Evolutionary conservation across 2,329 filamentous ascomycete genomes (phyloP), one percentile per base, ranked within the genome.

Genomic region (Ceratocystis destructans): DNA sequence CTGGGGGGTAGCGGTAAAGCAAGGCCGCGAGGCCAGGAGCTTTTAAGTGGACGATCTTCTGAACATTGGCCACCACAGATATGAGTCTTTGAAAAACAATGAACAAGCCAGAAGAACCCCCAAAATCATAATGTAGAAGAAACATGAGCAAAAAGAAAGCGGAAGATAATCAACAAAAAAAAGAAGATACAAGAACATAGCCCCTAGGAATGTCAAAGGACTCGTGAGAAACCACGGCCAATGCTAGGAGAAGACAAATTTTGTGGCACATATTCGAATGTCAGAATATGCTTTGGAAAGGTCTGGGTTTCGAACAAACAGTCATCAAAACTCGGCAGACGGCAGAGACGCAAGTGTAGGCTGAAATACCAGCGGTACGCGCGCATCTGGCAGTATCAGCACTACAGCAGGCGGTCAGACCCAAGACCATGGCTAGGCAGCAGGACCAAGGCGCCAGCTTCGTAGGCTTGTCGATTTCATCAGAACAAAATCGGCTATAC

Each of bases 111-210:
- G 68, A 72, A 69, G 70, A 70, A 69, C 69, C 69, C 68, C 69
- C 69, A 20, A 59, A 37, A n/a, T 31, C 28, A 59, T n/a, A 37
- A 59, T 59, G 55, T 59, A 33, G 55, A 70, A 33, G 55, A 70
- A 69, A 70, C 66, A 68, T 69, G 70, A 70, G 70, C 68, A 72
- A 69, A 66, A 61, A 70, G 69, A 71, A 70, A 55, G 66, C 69
- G 65, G 64, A 70, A 67, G 25, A 62, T 66, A 69, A 65, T 71
- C 71, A 46, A 68, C 69, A 45, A 67, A 64, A 62, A 68, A 45
- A 68, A 65, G 61, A 37, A 68, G 48, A 53, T n/a, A 53, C 48
- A n/a, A 12, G n/a, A 3, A 10, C 22, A n/a, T 20, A 22, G 48
- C n/a, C 55, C 48, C 48, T 5, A 22, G 22, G 3, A 1, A 28